Conservation (phyloP, 495 filamentous ascomycete species). For the Penicillium pancosmium region DNA sequence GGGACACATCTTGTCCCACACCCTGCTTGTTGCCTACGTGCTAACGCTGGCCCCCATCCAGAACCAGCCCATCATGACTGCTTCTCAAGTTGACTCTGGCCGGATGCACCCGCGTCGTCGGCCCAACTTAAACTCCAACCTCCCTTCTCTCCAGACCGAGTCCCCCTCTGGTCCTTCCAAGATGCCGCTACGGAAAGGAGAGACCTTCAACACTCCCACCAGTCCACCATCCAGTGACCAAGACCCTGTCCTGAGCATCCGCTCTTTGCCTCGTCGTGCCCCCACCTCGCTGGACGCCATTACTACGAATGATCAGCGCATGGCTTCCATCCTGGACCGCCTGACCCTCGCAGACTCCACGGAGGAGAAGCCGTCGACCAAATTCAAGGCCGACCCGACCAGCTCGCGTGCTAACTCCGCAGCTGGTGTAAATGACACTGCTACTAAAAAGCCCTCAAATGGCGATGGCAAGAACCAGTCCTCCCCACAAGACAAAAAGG, state of each 20-base stretch:
- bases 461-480: slow-evolving; percentile 1
- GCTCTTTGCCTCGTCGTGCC: slow-evolving; percentile 51
- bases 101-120: slow-evolving; percentile 42
- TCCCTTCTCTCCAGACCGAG: slow-evolving; percentile 32
- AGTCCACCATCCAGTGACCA: slow-evolving; percentile 41
- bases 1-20: slow-evolving; percentile 6
- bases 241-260: slow-evolving; percentile 48
- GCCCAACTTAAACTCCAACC: slow-evolving; percentile 33
- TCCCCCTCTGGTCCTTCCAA: slow-evolving; percentile 23
- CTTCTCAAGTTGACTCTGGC: slow-evolving; percentile 23
- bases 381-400: not conserved
- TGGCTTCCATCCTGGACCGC: slow-evolving; percentile 46
- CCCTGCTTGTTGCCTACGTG: slow-evolving; percentile 3
- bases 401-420: not conserved
- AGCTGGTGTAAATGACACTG: not conserved
- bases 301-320: slow-evolving; percentile 50
- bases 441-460: slow-evolving; percentile 2
- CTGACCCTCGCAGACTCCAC: slow-evolving; percentile 43
- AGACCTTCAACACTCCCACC: slow-evolving; percentile 54
- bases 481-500: slow-evolving; percentile 18
- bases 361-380: slow-evolving; percentile 18
- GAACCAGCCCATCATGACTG: slow-evolving; percentile 28
- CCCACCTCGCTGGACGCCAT: slow-evolving; percentile 53
- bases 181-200: slow-evolving; percentile 49
- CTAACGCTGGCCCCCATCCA: slow-evolving; percentile 20